Conservation (phyloP, 2,329 filamentous ascomycete genomes). For the Microcyclospora tardicrescens region DNA sequence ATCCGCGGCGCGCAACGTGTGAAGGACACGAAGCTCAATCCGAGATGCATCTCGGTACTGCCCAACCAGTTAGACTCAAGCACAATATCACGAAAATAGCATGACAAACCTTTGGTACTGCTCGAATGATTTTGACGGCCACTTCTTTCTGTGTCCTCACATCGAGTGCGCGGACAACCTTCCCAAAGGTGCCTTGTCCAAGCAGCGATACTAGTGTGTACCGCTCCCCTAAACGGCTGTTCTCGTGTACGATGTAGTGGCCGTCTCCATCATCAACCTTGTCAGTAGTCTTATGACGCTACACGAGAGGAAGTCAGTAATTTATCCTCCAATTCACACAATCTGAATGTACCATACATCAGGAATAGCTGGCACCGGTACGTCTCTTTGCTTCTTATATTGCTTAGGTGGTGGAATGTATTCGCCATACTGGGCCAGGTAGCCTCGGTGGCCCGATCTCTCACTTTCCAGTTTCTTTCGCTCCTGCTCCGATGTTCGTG, state of each 20-base stretch:
- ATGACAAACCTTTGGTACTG: constrained; percentile 61
- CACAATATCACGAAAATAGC: no score
- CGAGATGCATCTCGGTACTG: constrained; percentile 82
- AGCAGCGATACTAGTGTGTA: constrained; percentile 84
- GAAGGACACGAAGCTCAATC: constrained; percentile 85
- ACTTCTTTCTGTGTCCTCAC: constrained; percentile 64
- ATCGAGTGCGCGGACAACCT: constrained; percentile 89
- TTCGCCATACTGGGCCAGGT: constrained; percentile 35
- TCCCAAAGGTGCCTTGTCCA: constrained; percentile 94
- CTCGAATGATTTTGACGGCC: constrained; percentile 95
- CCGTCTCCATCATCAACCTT: constrained; percentile 95
- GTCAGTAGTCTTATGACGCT: constrained; percentile 28
- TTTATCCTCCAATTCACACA: constrained; percentile 1
- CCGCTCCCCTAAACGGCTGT: constrained; percentile 73
- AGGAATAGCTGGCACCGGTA: constrained; percentile 44
- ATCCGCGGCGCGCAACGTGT: constrained; percentile 85
- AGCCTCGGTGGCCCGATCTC: constrained; percentile 15
- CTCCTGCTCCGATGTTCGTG: constrained; percentile 25
- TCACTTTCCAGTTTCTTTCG: constrained; percentile 20
- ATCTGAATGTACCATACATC: constrained; percentile 37
- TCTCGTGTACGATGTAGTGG: constrained; percentile 86
- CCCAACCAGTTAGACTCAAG: background rate
- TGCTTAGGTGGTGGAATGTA: constrained; percentile 83
- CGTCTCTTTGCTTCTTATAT: constrained; percentile 68
- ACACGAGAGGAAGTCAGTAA: constrained; percentile 6